Conservation (phyloP, 2,329 filamentous ascomycete genomes). For the Neofusicoccum umdonicola region DNA sequence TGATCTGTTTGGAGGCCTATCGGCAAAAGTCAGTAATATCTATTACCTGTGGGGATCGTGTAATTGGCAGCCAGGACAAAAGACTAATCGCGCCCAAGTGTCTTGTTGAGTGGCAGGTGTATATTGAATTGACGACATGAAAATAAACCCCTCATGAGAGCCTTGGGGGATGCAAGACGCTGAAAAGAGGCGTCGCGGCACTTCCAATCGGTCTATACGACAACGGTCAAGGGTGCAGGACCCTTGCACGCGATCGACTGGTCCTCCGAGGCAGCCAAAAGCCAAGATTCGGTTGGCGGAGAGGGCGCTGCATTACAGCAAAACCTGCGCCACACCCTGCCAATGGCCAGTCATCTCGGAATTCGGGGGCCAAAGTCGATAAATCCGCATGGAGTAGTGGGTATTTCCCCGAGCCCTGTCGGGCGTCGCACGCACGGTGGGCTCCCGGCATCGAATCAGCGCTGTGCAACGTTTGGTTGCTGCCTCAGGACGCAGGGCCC, state of each 20-base stretch:
- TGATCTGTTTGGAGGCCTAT: slow-evolving; percentile 4
- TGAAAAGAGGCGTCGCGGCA: slow-evolving; percentile 14
- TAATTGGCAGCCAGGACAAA: neutral
- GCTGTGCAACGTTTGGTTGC: slow-evolving; percentile 5
- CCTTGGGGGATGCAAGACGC: slow-evolving; percentile 1
- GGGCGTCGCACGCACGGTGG: neutral
- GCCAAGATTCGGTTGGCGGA: neutral
- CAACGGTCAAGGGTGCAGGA: slow-evolving; percentile 6
- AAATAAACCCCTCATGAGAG: slow-evolving; percentile 9
- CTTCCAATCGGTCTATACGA: neutral
- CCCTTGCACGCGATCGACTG: slow-evolving; percentile 8
- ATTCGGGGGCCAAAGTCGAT: neutral
- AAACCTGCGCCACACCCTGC: slow-evolving; percentile 8
- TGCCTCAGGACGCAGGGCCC: neutral
- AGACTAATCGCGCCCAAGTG: slow-evolving; percentile 1
- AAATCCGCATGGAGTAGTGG: neutral
- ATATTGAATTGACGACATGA: slow-evolving; percentile 13
- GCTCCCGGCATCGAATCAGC: neutral
- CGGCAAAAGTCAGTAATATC: neutral
- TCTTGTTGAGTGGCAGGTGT: slow-evolving; percentile 1
- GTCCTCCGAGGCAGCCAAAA: neutral
- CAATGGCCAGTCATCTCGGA: slow-evolving; percentile 4
- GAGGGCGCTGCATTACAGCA: slow-evolving; percentile 1
- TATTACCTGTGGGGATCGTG: slow-evolving; percentile 2
- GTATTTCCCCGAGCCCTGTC: neutral